These are phyloP conservation scores for Podochytrium sp. DNA, from an alignment of 192 early-diverging fungal genomes.

Conservation along the genomic window DNA sequence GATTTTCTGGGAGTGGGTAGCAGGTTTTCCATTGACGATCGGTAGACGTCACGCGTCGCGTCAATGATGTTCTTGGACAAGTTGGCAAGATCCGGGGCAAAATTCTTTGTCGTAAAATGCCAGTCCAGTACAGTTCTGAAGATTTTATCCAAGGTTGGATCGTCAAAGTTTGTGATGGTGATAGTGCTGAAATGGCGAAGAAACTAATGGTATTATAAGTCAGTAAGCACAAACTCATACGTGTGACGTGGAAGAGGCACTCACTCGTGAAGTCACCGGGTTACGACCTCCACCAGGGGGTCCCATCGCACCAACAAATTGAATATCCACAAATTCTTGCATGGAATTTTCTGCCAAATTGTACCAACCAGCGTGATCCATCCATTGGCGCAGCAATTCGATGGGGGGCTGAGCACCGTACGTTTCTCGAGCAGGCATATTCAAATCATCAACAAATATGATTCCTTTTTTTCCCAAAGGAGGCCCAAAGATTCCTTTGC, in stretches of 20 bases:
- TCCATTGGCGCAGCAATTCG: slow-evolving; percentile 64
- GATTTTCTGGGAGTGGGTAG: slow-evolving; percentile 64
- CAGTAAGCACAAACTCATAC: not conserved
- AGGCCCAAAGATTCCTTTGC: slow-evolving; percentile 65
- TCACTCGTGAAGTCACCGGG: slow-evolving; percentile 55
- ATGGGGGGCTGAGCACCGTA: slow-evolving; percentile 70
- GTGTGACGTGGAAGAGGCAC: not conserved
- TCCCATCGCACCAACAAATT: slow-evolving; percentile 66
- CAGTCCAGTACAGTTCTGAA: slow-evolving; percentile 61
- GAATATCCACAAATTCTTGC: slow-evolving; percentile 62
- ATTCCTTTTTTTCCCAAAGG: slow-evolving; percentile 57
- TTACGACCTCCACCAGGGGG: slow-evolving; percentile 64
- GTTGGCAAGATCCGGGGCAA: slow-evolving; percentile 39
- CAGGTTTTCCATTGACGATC: slow-evolving; percentile 56
- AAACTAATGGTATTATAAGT: slow-evolving; percentile 37
- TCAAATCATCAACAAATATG: slow-evolving; percentile 66
- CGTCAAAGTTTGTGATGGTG: slow-evolving; percentile 60
- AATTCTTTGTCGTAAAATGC: slow-evolving; percentile 59
- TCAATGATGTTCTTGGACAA: slow-evolving; percentile 48
- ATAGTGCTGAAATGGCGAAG: slow-evolving; percentile 62
- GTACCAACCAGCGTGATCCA: slow-evolving; percentile 70
- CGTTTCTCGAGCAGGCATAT: slow-evolving; percentile 63
- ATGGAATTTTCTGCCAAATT: slow-evolving; percentile 53
- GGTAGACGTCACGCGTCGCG: slow-evolving; percentile 57
- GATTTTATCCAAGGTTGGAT: slow-evolving; percentile 52